phyloP scores from a whole-genome alignment of 2,329 filamentous ascomycete species.

The Diaporthe capsici region DNA sequence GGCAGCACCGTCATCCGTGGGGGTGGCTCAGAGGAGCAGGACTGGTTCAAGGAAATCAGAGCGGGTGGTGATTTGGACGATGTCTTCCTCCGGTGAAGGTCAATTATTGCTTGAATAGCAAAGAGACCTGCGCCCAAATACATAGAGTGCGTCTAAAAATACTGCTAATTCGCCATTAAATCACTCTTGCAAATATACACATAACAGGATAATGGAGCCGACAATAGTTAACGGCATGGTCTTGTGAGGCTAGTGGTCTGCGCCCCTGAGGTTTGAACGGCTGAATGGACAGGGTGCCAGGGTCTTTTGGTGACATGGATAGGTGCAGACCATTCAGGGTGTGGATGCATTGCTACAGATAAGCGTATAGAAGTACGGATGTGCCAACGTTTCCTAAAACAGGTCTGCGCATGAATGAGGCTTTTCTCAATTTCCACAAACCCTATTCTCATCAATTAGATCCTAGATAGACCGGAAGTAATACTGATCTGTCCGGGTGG shows the following conservation, averaged over 20 bases:
- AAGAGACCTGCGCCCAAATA: too few relatives aligned
- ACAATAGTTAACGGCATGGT: background rate
- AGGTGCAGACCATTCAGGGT: background rate
- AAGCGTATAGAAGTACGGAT: background rate
- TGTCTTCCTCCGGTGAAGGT: background rate
- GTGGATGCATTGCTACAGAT: background rate
- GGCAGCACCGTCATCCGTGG: background rate
- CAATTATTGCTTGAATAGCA: background rate
- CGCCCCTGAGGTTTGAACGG: background rate
- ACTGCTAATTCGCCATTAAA: too few relatives aligned
- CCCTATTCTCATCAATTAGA: background rate
- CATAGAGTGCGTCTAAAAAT: background rate
- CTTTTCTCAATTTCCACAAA: constrained; percentile 2
- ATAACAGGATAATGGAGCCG: background rate
- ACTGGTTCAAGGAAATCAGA: background rate
- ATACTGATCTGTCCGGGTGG: background rate
- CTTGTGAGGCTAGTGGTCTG: background rate
- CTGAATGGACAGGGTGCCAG: background rate
- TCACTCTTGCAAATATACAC: background rate
- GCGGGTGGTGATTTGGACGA: background rate
- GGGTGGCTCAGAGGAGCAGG: background rate
- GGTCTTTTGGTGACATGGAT: constrained; percentile 13
- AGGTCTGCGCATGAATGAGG: background rate
- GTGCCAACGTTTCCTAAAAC: background rate
- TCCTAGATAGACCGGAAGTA: background rate